Conservation (phyloP, 495 filamentous ascomycete genomes). For the Pyrenopolyporus hunteri region DNA sequence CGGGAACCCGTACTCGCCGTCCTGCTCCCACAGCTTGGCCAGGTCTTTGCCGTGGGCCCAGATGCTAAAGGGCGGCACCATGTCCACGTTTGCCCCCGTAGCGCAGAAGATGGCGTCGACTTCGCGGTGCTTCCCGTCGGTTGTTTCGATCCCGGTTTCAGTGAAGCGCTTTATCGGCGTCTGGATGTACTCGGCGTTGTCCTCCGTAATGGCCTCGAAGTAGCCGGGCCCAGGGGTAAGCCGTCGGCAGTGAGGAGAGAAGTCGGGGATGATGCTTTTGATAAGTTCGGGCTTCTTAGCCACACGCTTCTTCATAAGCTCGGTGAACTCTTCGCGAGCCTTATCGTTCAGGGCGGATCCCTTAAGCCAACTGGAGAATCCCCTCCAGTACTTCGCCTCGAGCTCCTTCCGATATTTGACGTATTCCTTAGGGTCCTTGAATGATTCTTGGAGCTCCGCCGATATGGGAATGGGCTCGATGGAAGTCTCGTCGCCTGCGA, state of each 20-base stretch:
- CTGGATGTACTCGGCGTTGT: slow-evolving; percentile 67
- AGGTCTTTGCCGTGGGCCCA: slow-evolving; percentile 58
- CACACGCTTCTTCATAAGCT: slow-evolving; percentile 58
- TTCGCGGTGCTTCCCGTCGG: slow-evolving; percentile 55
- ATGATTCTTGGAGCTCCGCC: slow-evolving; percentile 52
- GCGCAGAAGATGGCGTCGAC: slow-evolving; percentile 71
- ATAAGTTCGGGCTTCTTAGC: slow-evolving; percentile 60
- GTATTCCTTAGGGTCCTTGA: slow-evolving; percentile 51
- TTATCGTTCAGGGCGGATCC: slow-evolving; percentile 57
- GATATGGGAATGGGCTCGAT: slow-evolving; percentile 57
- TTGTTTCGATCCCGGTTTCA: slow-evolving; percentile 59
- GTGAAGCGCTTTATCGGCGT: slow-evolving; percentile 64
- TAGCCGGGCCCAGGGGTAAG: slow-evolving; percentile 75
- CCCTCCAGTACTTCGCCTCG: slow-evolving; percentile 64
- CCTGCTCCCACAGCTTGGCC: slow-evolving; percentile 51
- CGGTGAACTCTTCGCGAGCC: slow-evolving; percentile 57
- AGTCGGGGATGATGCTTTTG: slow-evolving; percentile 65
- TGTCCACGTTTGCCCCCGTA: slow-evolving; percentile 67
- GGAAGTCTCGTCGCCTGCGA: slow-evolving; percentile 50
- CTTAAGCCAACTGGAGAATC: slow-evolving; percentile 62
- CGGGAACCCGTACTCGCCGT: slow-evolving; percentile 61
- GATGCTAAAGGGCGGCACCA: slow-evolving; percentile 66
- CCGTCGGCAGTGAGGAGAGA: slow-evolving; percentile 70
- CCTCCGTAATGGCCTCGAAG: slow-evolving; percentile 68
- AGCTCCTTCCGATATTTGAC: slow-evolving; percentile 52